phyloP scores from a whole-genome alignment of 2,329 filamentous ascomycete species.

The Fusarium annulatum region DNA sequence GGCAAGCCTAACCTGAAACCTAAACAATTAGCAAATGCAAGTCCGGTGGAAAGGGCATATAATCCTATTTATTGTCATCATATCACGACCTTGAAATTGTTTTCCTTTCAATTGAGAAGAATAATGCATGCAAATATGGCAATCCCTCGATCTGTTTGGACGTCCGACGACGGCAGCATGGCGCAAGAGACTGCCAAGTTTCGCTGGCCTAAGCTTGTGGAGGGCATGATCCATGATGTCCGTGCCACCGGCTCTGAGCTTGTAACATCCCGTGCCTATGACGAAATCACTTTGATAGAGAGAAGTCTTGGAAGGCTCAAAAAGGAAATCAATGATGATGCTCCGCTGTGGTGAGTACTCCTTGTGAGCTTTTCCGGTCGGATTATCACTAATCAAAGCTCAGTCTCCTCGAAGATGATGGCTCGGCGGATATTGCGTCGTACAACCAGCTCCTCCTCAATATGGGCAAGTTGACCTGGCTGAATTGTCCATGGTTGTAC shows the following conservation, averaged over 20 bases:
- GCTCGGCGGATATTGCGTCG: not conserved
- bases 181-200: not conserved
- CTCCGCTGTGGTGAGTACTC: not conserved
- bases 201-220: conserved; percentile 8
- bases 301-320: not conserved
- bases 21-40: not conserved
- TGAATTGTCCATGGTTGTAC: conserved; percentile 10
- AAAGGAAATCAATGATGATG: not conserved
- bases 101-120: too few relatives aligned
- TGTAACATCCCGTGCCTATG: not conserved
- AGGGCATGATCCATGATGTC: conserved; percentile 7
- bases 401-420: not conserved
- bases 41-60: not conserved
- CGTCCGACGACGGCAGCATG: conserved; percentile 2
- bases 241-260: not conserved
- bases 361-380: not conserved
- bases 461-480: not conserved
- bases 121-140: not conserved
- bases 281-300: not conserved
- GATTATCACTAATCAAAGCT: not conserved
- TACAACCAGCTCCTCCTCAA: not conserved
- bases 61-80: not conserved
- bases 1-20: too few relatives aligned
- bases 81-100: too few relatives aligned
- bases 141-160: not conserved